Evolutionary conservation across 2,329 filamentous ascomycete species (phyloP).

Genomic region (Gyromitra esculenta): DNA sequence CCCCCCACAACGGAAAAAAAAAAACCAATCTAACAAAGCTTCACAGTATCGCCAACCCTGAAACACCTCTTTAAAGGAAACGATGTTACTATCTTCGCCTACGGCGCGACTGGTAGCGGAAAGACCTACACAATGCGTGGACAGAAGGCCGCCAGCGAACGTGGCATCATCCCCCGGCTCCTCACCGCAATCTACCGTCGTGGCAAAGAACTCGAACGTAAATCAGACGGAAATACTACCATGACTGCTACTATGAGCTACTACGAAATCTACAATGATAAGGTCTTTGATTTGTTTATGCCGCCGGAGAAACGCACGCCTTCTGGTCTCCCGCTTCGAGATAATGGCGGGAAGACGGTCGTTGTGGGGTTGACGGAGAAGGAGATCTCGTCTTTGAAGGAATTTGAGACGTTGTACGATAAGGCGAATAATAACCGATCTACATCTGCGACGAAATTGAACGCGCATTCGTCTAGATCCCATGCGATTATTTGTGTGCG

Average conservation of each 20-base stretch:
- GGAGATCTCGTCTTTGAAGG: slow-evolving; percentile 82
- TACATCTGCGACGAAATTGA: slow-evolving; percentile 89
- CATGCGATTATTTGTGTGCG: slow-evolving; percentile 80
- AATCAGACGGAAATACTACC: slow-evolving; percentile 73
- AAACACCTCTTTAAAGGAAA: slow-evolving; percentile 91
- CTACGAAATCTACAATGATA: slow-evolving; percentile 97
- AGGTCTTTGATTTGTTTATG: slow-evolving; percentile 90
- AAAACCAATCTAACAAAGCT: slow-evolving; percentile 8
- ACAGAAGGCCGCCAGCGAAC: slow-evolving; percentile 82
- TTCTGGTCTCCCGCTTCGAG: slow-evolving; percentile 80
- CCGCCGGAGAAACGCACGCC: slow-evolving; percentile 85
- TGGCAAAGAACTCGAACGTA: slow-evolving; percentile 84
- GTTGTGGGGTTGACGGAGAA: slow-evolving; percentile 87
- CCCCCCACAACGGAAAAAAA: too few species aligned
- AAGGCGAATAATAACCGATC: slow-evolving; percentile 91
- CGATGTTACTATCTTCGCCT: slow-evolving; percentile 89
- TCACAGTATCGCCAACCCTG: slow-evolving; percentile 81
- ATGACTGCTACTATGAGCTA: slow-evolving; percentile 84
- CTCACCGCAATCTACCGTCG: slow-evolving; percentile 86
- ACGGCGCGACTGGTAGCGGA: slow-evolving; percentile 90
- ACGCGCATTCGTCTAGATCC: slow-evolving; percentile 87
- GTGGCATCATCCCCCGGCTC: slow-evolving; percentile 86
- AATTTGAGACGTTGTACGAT: slow-evolving; percentile 89
- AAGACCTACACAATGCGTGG: slow-evolving; percentile 98
- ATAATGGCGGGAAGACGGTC: slow-evolving; percentile 85